Base-by-base conservation (phyloP, 2,329 filamentous ascomycete genomes). In the Fusarium pseudoanthophilum region DNA sequence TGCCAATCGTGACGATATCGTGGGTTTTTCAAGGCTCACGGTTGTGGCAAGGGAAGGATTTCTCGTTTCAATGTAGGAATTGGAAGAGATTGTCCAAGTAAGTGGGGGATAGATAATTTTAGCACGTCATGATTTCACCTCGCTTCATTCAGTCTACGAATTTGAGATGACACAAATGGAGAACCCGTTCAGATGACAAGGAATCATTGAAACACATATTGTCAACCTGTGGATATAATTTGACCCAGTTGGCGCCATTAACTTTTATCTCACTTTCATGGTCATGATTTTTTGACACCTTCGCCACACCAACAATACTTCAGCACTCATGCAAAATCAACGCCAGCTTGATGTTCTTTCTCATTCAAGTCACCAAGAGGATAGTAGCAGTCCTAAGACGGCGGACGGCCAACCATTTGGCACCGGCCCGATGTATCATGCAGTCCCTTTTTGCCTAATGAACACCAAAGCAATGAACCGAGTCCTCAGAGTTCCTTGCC, bases 401-500 rank as follows among this genome's bases (percentile, higher is more conserved):
- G 83, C 83, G 83, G 80, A 80, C 82, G 81, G 82, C 82, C 81
- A 81, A 81, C 82, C 82, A 82, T 79, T 74, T 71, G 77, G 78
- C 77, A 78, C 71, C 75, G 61, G 73, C 72, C 77, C 74, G 76
- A 80, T 84, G 81, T 83, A 84, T 85, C 85, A 85, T 86, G 83
- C 82, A 84, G 82, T 84, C 80, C 84, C 83, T 83, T 84, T 84
- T 83, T 82, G 82, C 85, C 84, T 83, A 83, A 82, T 84, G 81
- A 87, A 87, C 85, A 87, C 85, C 85, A 82, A 84, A 86, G 84
- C 84, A 86, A 85, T 86, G 84, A 85, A 84, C 83, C 83, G 82
- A 77, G 76, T 76, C 75, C 72, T 75, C 75, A 78, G 77, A 79
- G 78, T 79, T 79, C 79, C 79, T 80, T 80, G 79, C 78, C 75